Base-by-base conservation (phyloP, 306 rosid species). In the Fragaria vesca region DNA sequence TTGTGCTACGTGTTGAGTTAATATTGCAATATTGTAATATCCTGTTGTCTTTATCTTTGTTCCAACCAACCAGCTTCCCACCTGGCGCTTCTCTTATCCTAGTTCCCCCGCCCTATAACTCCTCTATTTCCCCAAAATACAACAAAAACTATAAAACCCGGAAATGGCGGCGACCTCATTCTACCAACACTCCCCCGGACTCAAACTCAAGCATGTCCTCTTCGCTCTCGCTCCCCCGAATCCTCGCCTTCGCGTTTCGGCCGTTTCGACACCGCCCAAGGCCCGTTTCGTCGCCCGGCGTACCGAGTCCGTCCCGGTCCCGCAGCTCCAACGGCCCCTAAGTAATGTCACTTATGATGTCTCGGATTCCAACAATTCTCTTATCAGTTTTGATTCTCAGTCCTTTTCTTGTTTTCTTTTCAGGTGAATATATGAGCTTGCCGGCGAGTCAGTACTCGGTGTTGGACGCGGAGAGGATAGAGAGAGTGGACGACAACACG, bases 401-500 rank as follows among this genome's bases (percentile, higher is more conserved):
- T 21, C 11, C 28, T 60, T 71, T 66, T 52, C 8, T 12, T 47
- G 34, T 32, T n/a, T 72, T 69, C 5, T 75, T 74, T 76, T 60
- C 85, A 92, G 97, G 86, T 79, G 97, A 95, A 55, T 92, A 95
- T 69, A 91, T 95, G 97, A 88, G 92, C 47, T 88, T 95, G 68
- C 98, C 97, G 26, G 97, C 98, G 13, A 95, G 98, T 83, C 97
- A 95, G 79, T 95, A 95, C 75, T 95, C 98, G 36, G 98, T 95
- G 67, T 84, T 94, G 88, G 98, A 95, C 20, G 98, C 97, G 11
- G 97, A 95, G 93, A 82, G 98, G 88, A 95, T 95, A 42, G 98
- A 92, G 87, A 89, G 97, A 68, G 90, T 95, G 55, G 94, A 89
- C 55, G 97, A 91, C 4, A 80, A 78, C 77, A 95, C 98, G 15